phyloP scores from a whole-genome alignment of 495 filamentous ascomycete species.

The Hypoxylon trugodes region DNA sequence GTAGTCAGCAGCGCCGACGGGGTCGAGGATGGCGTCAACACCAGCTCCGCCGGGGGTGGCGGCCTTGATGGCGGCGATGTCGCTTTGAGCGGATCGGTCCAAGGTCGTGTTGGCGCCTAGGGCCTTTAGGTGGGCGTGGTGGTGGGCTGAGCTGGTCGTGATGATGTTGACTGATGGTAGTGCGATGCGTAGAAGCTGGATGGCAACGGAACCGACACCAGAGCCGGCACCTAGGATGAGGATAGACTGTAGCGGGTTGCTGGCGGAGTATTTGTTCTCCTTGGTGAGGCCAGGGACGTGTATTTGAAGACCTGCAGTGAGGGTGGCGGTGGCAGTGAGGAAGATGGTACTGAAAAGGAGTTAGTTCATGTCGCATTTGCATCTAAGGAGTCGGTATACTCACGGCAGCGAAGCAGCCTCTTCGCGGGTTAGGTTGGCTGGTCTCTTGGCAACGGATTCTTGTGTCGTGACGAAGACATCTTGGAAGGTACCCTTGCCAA shows the following conservation, averaged over 20 bases:
- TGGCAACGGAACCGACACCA: conserved; percentile 48
- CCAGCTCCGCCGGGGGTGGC: conserved; percentile 43
- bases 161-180: conserved; percentile 49
- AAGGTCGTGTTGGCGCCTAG: conserved; percentile 49
- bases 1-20: conserved; percentile 34
- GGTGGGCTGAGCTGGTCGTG: conserved; percentile 48
- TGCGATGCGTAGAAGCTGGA: conserved; percentile 52
- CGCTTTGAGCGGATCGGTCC: conserved; percentile 36
- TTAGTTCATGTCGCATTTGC: not conserved
- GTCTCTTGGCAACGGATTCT: conserved; percentile 52
- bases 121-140: conserved; percentile 40
- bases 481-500: conserved; percentile 49
- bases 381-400: conserved; percentile 1
- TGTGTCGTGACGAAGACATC: conserved; percentile 48
- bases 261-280: conserved; percentile 1
- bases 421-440: conserved; percentile 46
- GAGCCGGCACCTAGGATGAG: conserved; percentile 57
- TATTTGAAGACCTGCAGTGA: conserved; percentile 41
- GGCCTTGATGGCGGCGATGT: conserved; percentile 41
- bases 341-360: conserved; percentile 46
- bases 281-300: conserved; percentile 45
- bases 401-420: conserved; percentile 56
- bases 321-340: conserved; percentile 47
- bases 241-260: conserved; percentile 39
- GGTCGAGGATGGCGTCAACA: conserved; percentile 55